Evolutionary conservation across 257 asterid species (phyloP).

Genomic region (Solanum clarkiae): DNA sequence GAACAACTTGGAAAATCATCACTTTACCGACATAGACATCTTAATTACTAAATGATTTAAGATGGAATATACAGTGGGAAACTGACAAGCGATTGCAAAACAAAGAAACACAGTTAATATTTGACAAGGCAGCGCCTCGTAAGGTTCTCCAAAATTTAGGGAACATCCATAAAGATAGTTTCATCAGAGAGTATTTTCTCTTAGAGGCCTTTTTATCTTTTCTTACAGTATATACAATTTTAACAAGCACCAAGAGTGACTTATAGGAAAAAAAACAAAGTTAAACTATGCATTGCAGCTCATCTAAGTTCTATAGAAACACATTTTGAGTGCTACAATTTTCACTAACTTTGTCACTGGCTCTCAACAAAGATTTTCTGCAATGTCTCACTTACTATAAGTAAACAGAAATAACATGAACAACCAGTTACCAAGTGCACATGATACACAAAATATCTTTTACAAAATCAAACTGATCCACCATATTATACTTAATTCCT

Average conservation of each 20-base stretch:
- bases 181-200: neutral
- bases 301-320: neutral
- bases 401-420: neutral
- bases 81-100: neutral
- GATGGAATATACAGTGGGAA: neutral
- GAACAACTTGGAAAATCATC: neutral
- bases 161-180: neutral
- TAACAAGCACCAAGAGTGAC: neutral
- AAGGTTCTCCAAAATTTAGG: neutral
- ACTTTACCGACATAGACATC: neutral
- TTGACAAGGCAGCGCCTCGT: neutral
- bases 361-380: neutral
- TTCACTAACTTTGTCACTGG: neutral
- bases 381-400: neutral
- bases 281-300: neutral
- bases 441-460: neutral
- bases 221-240: neutral
- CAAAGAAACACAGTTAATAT: neutral
- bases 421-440: neutral
- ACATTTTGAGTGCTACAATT: neutral
- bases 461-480: neutral
- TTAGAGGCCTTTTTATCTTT: neutral
- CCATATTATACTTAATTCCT: neutral
- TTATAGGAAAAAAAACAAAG: neutral
- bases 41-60: neutral